A percentile compares a stretch with the other conserved stretches of the same genome.
Evolutionary conservation across 345 rosid species (phyloP).

Genomic region (Moringa oleifera): DNA sequence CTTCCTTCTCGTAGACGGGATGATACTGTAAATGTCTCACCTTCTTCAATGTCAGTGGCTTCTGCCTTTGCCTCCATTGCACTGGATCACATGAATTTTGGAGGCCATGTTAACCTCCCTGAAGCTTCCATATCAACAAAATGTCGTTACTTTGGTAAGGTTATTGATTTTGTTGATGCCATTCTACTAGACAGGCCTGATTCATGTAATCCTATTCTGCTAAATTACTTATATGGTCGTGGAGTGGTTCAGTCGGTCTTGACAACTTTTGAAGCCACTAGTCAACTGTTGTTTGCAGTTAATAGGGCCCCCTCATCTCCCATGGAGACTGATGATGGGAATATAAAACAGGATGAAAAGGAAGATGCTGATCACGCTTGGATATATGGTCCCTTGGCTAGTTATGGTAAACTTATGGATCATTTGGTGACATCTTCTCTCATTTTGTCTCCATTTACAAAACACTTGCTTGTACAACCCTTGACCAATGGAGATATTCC

Average conservation of each 20-base stretch:
- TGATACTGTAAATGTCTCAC: constrained; percentile 72
- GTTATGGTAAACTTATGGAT: constrained; percentile 91
- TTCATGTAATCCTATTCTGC: constrained; percentile 77
- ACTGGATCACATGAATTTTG: constrained; percentile 72
- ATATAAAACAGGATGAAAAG: constrained; percentile 56
- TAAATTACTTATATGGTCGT: constrained; percentile 74
- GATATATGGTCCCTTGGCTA: constrained; percentile 90
- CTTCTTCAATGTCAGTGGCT: constrained; percentile 79
- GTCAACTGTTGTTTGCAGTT: constrained; percentile 70
- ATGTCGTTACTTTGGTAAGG: constrained; percentile 92
- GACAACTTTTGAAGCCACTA: constrained; percentile 94
- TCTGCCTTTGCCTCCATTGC: constrained; percentile 74
- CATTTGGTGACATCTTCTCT: constrained; percentile 87
- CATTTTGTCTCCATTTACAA: constrained; percentile 82
- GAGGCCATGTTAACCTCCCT: constrained; percentile 47
- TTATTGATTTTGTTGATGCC: constrained; percentile 80
- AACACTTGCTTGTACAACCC: constrained; percentile 78
- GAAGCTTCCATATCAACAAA: constrained; percentile 71
- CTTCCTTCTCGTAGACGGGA: constrained; percentile 95
- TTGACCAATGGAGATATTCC: constrained; percentile 53
- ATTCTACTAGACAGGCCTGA: constrained; percentile 83
- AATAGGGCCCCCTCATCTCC: constrained; percentile 72
- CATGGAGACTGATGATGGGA: constrained; percentile 83
- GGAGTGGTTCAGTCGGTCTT: constrained; percentile 79
- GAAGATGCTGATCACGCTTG: constrained; percentile 69